Evolutionary conservation across 2,329 filamentous ascomycete species (phyloP).

Genomic region (Biscogniauxia marginata): DNA sequence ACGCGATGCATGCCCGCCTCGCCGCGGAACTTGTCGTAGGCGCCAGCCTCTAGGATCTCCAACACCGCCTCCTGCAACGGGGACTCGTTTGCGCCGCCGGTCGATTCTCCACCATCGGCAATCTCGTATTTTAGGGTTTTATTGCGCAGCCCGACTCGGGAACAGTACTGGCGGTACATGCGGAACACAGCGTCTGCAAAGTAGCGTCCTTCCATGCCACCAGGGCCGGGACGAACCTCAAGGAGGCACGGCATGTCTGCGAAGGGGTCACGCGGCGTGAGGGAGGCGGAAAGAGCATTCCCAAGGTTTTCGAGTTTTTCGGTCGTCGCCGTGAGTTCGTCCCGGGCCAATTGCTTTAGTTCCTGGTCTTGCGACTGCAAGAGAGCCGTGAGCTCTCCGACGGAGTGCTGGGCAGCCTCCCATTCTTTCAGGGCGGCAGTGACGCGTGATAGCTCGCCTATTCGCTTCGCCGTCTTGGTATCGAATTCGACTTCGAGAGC

Average conservation of each 20-base stretch:
- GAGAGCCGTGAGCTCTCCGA: constrained; percentile 53
- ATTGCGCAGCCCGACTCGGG: constrained; percentile 62
- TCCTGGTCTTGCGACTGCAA: constrained; percentile 60
- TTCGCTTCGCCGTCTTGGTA: constrained; percentile 54
- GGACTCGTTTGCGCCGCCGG: constrained; percentile 57
- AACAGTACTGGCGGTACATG: constrained; percentile 86
- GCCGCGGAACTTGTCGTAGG: constrained; percentile 78
- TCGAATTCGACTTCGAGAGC: constrained; percentile 56
- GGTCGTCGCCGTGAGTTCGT: constrained; percentile 72
- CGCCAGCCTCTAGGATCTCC: constrained; percentile 72
- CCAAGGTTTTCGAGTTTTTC: constrained; percentile 62
- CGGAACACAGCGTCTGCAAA: constrained; percentile 84
- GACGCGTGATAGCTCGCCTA: constrained; percentile 60
- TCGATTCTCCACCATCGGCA: constrained; percentile 57
- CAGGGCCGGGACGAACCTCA: constrained; percentile 88
- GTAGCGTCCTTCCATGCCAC: constrained; percentile 85
- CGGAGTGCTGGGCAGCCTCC: constrained; percentile 52
- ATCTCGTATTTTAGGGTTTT: constrained; percentile 78
- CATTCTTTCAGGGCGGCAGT: constrained; percentile 57
- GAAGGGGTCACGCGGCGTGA: constrained; percentile 88
- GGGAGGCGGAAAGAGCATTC: constrained; percentile 67
- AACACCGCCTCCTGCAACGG: constrained; percentile 85
- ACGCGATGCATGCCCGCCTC: constrained; percentile 96
- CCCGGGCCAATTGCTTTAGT: constrained; percentile 73
- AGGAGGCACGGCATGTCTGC: constrained; percentile 85